Conservation (phyloP, 2,329 filamentous ascomycete species). For the Epicoccum sorghinum region DNA sequence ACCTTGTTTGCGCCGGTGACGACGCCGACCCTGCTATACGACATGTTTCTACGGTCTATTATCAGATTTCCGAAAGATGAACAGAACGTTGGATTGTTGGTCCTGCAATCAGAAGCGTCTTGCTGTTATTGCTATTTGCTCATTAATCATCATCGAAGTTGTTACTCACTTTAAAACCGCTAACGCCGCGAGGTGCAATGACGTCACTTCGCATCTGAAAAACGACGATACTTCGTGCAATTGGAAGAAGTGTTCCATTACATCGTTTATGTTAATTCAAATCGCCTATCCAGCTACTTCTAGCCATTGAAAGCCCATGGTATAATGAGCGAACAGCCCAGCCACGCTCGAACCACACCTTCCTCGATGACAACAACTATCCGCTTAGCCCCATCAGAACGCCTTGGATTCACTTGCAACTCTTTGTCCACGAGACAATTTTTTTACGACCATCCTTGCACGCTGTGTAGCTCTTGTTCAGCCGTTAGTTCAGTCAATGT, state of each 20-base stretch:
- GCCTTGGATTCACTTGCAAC: not conserved
- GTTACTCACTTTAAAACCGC: not conserved
- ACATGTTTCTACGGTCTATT: conserved; percentile 20
- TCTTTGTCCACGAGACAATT: not conserved
- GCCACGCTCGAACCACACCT: too few relatives aligned
- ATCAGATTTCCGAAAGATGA: not conserved
- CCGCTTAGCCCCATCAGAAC: too few relatives aligned
- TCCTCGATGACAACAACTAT: too few relatives aligned
- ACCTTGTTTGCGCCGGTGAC: conserved; percentile 63
- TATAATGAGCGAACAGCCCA: too few relatives aligned
- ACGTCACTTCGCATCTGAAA: conserved; percentile 5
- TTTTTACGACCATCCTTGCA: not conserved
- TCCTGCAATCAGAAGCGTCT: not conserved
- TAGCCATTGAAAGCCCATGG: too few relatives aligned
- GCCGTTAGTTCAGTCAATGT: too few relatives aligned
- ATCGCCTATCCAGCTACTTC: too few relatives aligned
- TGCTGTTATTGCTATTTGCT: conserved; percentile 7
- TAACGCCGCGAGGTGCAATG: not conserved
- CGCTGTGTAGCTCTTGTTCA: too few relatives aligned
- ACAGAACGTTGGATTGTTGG: not conserved
- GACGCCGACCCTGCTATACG: conserved; percentile 53
- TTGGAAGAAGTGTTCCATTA: too few relatives aligned
- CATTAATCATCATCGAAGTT: conserved; percentile 18
- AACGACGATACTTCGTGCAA: not conserved
- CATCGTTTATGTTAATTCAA: too few relatives aligned